Conservation (phyloP, 805 yeast genomes). For the Jamesozyma spencerorum region DNA sequence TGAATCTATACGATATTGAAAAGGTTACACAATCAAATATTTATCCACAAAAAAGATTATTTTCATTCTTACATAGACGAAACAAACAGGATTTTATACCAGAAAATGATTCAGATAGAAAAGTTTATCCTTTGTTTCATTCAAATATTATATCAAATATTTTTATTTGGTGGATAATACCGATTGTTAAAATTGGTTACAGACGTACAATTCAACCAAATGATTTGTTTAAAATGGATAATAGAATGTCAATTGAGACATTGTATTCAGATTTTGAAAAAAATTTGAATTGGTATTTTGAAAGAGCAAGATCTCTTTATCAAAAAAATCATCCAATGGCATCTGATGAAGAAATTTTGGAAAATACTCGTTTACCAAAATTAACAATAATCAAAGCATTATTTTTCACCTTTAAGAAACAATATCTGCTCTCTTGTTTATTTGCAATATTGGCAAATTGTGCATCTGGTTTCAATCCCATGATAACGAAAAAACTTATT, state of each 20-base stretch:
- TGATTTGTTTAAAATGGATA: constrained; percentile 46
- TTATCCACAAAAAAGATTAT: constrained; percentile 38
- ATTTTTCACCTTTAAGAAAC: constrained; percentile 41
- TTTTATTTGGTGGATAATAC: constrained; percentile 62
- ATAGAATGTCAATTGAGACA: constrained; percentile 35
- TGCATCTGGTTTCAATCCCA: constrained; percentile 48
- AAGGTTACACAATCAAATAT: constrained; percentile 29
- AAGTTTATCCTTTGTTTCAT: constrained; percentile 38
- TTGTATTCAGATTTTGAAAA: constrained; percentile 32
- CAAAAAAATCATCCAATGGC: constrained; percentile 28
- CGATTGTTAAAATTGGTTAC: constrained; percentile 57
- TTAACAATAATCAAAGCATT: constrained; percentile 35
- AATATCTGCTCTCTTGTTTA: constrained; percentile 36
- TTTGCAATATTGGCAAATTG: constrained; percentile 42
- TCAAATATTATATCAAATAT: constrained; percentile 35
- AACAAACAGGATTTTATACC: constrained; percentile 42
- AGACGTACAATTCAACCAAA: constrained; percentile 58
- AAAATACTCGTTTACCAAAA: constrained; percentile 21
- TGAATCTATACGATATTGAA: constrained; percentile 28
- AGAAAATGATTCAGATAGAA: constrained; percentile 38
- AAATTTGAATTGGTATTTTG: constrained; percentile 28
- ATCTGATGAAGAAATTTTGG: constrained; percentile 33
- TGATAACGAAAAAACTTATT: constrained; percentile 56
- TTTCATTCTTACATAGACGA: constrained; percentile 42
- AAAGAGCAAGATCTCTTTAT: constrained; percentile 28